These are phyloP conservation scores for Mucor circinelloides DNA, from an alignment of 371 early-diverging fungal genomes.

Conservation along the genomic window DNA sequence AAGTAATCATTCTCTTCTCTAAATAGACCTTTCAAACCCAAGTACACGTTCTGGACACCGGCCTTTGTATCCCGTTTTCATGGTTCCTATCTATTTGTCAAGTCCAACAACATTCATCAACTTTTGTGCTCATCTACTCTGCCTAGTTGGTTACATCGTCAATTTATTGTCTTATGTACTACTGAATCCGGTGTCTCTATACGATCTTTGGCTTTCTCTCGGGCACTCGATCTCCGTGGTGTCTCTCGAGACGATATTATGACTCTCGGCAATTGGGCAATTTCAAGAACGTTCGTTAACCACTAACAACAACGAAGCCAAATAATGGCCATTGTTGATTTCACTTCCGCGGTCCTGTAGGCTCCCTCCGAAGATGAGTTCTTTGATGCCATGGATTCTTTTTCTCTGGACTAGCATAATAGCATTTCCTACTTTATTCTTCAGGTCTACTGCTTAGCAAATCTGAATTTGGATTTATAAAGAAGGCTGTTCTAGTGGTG, in stretches of 20 bases:
- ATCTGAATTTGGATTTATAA: too few species aligned
- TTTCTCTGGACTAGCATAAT: too few species aligned
- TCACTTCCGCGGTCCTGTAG: slow-evolving; percentile 6
- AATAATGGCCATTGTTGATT: not conserved
- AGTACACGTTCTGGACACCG: slow-evolving; percentile 2
- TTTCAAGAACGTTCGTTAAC: not conserved
- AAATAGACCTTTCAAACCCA: too few species aligned
- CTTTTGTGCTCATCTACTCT: not conserved
- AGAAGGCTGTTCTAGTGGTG: too few species aligned
- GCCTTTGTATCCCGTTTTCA: not conserved
- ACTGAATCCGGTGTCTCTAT: slow-evolving; percentile 3
- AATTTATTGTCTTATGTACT: slow-evolving; percentile 5
- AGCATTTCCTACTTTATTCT: too few species aligned
- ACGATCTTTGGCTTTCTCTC: slow-evolving; percentile 13
- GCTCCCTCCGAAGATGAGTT: too few species aligned
- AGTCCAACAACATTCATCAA: not conserved
- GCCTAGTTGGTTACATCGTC: slow-evolving; percentile 9
- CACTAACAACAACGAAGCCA: slow-evolving; percentile 13
- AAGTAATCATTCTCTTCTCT: too few species aligned
- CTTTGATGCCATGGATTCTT: too few species aligned
- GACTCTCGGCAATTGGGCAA: slow-evolving; percentile 11
- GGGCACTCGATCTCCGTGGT: not conserved
- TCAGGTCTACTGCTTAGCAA: too few species aligned
- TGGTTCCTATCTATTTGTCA: not conserved
- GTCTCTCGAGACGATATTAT: slow-evolving; percentile 11